Percentiles rank a stretch among this genome's conserved stretches.
Conservation (phyloP, 2,329 filamentous ascomycete species). For the Setomelanomma holmii region DNA sequence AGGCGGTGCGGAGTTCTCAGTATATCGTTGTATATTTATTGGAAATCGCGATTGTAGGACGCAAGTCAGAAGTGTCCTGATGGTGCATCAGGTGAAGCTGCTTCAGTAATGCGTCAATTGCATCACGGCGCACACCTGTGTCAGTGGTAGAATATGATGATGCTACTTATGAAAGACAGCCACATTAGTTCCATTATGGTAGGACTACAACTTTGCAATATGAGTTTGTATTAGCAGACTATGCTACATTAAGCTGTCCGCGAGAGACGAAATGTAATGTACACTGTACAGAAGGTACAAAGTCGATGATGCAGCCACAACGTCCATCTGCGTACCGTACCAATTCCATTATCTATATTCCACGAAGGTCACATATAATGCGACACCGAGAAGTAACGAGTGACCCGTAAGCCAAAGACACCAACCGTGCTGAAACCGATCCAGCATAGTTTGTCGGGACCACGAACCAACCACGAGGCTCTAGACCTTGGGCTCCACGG, state of each 20-base stretch:
- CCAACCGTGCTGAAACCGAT: neutral
- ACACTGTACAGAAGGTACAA: neutral
- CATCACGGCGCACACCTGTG: too few relatives aligned
- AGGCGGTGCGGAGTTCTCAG: too few relatives aligned
- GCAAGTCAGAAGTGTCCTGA: too few relatives aligned
- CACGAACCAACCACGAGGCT: neutral
- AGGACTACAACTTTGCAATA: too few relatives aligned
- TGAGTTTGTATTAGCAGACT: conserved; percentile 5
- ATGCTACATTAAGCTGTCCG: conserved; percentile 2
- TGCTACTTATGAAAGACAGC: too few relatives aligned
- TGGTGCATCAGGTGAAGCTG: too few relatives aligned
- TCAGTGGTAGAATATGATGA: too few relatives aligned
- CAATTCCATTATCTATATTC: neutral
- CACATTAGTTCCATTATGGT: too few relatives aligned
- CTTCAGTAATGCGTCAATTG: too few relatives aligned
- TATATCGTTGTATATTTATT: too few relatives aligned
- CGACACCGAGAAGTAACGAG: neutral
- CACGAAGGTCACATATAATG: neutral
- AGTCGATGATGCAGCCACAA: neutral
- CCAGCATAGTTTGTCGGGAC: neutral
- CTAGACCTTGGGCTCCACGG: conserved; percentile 28
- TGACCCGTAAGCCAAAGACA: neutral
- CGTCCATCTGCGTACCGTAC: neutral
- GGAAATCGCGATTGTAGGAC: too few relatives aligned
- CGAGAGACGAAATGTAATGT: neutral